Percentiles rank a stretch among this genome's conserved stretches.
phyloP scores from a whole-genome alignment of 805 yeast genomes.

The Saccharomycopsis oosterbeekiorum region DNA sequence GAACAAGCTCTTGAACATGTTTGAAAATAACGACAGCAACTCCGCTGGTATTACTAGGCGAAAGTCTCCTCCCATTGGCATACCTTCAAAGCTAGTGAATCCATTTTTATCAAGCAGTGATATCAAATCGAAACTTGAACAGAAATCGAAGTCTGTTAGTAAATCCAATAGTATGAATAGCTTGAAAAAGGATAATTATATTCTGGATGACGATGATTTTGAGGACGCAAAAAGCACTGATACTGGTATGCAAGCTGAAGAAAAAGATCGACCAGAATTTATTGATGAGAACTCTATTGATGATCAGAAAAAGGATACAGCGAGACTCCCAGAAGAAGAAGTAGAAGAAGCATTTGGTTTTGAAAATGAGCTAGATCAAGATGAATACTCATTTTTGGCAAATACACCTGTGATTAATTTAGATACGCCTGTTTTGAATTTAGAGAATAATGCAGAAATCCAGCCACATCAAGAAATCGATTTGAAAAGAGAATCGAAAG shows the following conservation, averaged over 20 bases:
- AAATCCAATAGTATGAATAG: background rate
- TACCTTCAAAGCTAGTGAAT: background rate
- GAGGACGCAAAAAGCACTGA: background rate
- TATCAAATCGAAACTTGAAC: background rate
- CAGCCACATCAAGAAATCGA: background rate
- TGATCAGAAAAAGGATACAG: background rate
- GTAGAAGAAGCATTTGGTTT: background rate
- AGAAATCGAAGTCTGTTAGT: background rate
- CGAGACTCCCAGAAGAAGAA: background rate
- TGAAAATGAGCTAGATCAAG: background rate
- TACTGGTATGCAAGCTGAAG: background rate
- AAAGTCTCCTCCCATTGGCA: background rate
- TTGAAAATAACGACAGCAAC: background rate
- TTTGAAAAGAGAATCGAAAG: background rate
- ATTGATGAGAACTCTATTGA: background rate
- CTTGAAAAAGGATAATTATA: background rate
- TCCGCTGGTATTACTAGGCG: background rate
- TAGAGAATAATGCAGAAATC: background rate
- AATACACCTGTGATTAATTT: background rate
- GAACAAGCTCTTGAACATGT: slow-evolving; percentile 3
- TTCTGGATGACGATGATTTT: background rate
- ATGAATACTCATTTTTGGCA: background rate
- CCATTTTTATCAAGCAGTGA: background rate
- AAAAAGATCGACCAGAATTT: background rate
- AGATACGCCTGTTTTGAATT: background rate